Evolutionary conservation across 2,329 filamentous ascomycete genomes (phyloP).

Genomic region (Epichloe hybrida): DNA sequence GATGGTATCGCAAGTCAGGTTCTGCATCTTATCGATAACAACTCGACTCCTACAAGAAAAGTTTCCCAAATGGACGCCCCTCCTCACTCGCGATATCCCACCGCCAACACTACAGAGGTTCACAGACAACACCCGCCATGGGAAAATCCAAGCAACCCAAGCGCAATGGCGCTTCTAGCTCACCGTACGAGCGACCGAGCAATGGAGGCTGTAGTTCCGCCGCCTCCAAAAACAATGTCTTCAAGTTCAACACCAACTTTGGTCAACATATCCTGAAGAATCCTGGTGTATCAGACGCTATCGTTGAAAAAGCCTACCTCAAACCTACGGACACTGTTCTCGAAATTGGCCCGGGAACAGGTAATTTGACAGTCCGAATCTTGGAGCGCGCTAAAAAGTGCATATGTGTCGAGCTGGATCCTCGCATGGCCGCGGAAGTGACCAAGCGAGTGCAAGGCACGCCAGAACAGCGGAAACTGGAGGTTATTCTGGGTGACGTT

Average conservation of each 20-base stretch:
- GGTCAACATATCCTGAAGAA: slow-evolving; percentile 89
- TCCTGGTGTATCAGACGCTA: slow-evolving; percentile 67
- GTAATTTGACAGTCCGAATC: slow-evolving; percentile 80
- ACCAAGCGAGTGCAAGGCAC: slow-evolving; percentile 89
- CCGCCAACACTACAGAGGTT: slow-evolving; percentile 1
- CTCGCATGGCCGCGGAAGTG: slow-evolving; percentile 90
- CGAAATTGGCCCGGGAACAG: slow-evolving; percentile 83
- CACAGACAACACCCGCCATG: slow-evolving; percentile 23
- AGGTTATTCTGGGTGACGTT: slow-evolving; percentile 73
- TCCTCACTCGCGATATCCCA: slow-evolving; percentile 2
- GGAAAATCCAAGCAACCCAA: slow-evolving; percentile 39
- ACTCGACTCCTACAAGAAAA: not conserved
- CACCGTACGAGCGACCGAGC: slow-evolving; percentile 28
- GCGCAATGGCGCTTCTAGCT: slow-evolving; percentile 33
- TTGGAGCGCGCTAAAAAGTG: slow-evolving; percentile 71
- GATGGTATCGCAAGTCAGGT: not conserved
- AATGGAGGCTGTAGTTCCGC: slow-evolving; percentile 6
- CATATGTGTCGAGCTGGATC: slow-evolving; percentile 84
- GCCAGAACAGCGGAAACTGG: slow-evolving; percentile 68
- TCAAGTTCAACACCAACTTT: slow-evolving; percentile 90
- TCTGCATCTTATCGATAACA: slow-evolving; percentile 13
- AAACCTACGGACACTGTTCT: slow-evolving; percentile 86
- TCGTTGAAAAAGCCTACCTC: slow-evolving; percentile 59
- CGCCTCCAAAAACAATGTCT: slow-evolving; percentile 61
- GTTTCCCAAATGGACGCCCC: not conserved